phyloP scores from a whole-genome alignment of 805 yeast species.

The Saccharomycopsis babjevae region DNA sequence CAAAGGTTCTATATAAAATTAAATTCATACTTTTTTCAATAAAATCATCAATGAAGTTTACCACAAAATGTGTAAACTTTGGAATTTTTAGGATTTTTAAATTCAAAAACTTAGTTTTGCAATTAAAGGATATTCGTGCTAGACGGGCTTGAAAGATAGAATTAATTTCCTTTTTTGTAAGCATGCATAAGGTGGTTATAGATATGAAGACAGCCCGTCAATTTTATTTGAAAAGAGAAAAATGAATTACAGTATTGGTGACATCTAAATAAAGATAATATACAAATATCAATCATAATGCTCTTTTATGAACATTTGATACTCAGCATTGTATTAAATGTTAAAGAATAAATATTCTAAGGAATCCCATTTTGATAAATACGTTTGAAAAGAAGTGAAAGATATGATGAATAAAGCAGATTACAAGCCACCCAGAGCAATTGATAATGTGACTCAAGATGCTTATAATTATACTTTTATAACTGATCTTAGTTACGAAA shows the following conservation, averaged over 20 bases:
- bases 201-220: background rate
- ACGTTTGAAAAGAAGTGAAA: background rate
- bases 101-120: background rate
- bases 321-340: background rate
- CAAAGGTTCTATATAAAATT: too few species aligned
- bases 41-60: background rate
- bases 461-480: constrained; percentile 10
- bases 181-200: background rate
- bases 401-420: background rate
- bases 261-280: background rate
- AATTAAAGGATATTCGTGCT: background rate
- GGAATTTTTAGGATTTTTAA: background rate
- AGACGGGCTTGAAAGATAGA: background rate
- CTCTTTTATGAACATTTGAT: background rate
- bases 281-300: background rate
- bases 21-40: too few species aligned
- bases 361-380: too few species aligned
- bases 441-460: constrained; percentile 6
- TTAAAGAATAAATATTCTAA: background rate
- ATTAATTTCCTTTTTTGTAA: background rate
- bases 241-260: background rate
- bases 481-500: constrained; percentile 9
- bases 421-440: constrained; percentile 15
- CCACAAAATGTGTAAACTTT: background rate
- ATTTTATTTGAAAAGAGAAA: background rate